Evolutionary conservation across 1,284 basidiomycete species (phyloP).

Genomic region (Afroboletus lepidellus): DNA sequence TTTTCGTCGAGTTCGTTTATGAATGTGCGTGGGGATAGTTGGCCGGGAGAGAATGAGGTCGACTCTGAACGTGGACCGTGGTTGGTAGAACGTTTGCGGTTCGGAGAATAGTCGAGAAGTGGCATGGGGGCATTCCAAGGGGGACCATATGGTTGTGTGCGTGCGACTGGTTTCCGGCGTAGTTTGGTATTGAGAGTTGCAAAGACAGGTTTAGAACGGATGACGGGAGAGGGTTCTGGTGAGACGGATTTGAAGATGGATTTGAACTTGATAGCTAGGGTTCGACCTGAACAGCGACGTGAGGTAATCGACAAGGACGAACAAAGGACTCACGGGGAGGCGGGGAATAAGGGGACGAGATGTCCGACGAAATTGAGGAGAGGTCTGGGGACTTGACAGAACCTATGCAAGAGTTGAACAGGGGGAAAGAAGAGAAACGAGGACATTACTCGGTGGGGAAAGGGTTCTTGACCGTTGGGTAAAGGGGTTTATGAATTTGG

Average conservation of each 20-base stretch:
- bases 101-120: conserved; percentile 5
- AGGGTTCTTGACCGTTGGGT: conserved; percentile 16
- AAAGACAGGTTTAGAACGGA: conserved; percentile 4
- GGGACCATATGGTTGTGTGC: conserved; percentile 44
- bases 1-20: conserved; percentile 23
- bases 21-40: conserved; percentile 20
- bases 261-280: conserved; percentile 20
- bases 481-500: conserved; percentile 24
- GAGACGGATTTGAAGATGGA: conserved; percentile 25
- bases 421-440: background rate
- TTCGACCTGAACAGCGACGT: conserved; percentile 2
- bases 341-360: background rate
- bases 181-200: conserved; percentile 7
- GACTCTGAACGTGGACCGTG: background rate
- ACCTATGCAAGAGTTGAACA: conserved; percentile 3
- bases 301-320: background rate
- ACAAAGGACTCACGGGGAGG: background rate
- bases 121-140: conserved; percentile 42
- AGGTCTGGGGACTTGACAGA: background rate
- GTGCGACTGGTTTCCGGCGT: conserved; percentile 23
- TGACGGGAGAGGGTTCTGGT: conserved; percentile 3
- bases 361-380: background rate
- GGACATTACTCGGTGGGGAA: conserved; percentile 17
- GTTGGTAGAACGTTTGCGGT: background rate
- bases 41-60: background rate